A percentile compares a stretch with the other conserved stretches of the same genome.
Evolutionary conservation across 176 grass and related monocot genomes (phyloP).

Genomic region (Oryza glaberrima): DNA sequence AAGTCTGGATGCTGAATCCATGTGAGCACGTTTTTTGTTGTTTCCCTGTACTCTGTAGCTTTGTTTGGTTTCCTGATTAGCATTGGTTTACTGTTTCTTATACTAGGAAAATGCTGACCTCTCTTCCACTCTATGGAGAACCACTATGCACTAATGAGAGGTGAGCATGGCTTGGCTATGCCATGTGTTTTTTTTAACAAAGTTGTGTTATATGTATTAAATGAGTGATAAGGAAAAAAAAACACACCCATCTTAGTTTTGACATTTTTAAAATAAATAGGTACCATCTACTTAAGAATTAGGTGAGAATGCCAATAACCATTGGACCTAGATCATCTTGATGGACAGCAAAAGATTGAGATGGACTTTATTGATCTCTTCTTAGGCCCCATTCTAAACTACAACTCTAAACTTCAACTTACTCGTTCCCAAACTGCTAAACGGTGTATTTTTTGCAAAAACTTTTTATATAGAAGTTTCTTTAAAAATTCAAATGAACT

Average conservation of each 20-base stretch:
- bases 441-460: no score
- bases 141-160: neutral
- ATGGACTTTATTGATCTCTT: neutral
- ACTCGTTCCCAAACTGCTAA: no score
- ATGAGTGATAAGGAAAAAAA: neutral
- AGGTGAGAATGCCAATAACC: neutral
- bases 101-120: neutral
- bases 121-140: neutral
- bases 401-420: no score
- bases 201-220: neutral
- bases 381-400: neutral
- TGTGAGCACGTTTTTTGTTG: neutral
- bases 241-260: neutral
- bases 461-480: no score
- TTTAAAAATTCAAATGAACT: no score
- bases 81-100: neutral
- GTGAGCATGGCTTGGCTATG: neutral
- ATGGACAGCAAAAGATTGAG: neutral
- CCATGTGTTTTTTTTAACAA: neutral
- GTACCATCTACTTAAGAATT: neutral
- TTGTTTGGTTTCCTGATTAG: neutral
- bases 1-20: neutral
- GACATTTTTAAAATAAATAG: no score
- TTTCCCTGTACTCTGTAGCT: neutral
- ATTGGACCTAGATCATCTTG: neutral